A percentile compares a stretch with the other conserved stretches of the same genome.
These are phyloP conservation scores for Alternaria sp. DNA, from an alignment of 2,329 filamentous ascomycete species.

Conservation along the genomic window DNA sequence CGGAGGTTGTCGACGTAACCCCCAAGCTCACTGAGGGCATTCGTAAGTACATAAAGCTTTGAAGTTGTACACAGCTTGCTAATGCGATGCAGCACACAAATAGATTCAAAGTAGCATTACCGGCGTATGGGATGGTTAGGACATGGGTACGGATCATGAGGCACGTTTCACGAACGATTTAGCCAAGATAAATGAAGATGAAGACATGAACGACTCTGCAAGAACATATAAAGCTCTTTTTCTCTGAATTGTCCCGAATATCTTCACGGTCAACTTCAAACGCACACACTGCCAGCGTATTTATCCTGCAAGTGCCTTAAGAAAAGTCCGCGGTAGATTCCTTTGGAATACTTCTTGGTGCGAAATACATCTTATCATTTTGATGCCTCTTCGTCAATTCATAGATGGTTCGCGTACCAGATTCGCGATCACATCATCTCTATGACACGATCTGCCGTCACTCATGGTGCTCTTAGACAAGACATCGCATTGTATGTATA, in stretches of 20 bases:
- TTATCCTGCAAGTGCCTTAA: background rate
- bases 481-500: background rate
- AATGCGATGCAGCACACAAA: constrained; percentile 29
- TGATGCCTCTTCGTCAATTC: background rate
- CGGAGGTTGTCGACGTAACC: constrained; percentile 69
- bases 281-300: background rate
- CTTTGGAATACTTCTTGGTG: background rate
- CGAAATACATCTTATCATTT: background rate
- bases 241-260: background rate
- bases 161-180: constrained; percentile 18
- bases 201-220: background rate
- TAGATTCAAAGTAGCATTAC: constrained; percentile 28
- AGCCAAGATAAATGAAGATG: constrained; percentile 2
- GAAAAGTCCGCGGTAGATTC: too few species aligned
- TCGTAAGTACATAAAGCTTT: constrained; percentile 37
- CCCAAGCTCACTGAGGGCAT: constrained; percentile 70
- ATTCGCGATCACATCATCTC: background rate
- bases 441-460: background rate
- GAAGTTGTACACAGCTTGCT: constrained; percentile 3
- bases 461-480: constrained; percentile 38
- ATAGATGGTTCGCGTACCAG: background rate
- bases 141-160: constrained; percentile 15
- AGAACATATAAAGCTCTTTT: background rate
- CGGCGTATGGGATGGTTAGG: constrained; percentile 16
- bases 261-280: background rate